phyloP scores from a whole-genome alignment of 495 filamentous ascomycete species.

The Amniculicola lignicola region DNA sequence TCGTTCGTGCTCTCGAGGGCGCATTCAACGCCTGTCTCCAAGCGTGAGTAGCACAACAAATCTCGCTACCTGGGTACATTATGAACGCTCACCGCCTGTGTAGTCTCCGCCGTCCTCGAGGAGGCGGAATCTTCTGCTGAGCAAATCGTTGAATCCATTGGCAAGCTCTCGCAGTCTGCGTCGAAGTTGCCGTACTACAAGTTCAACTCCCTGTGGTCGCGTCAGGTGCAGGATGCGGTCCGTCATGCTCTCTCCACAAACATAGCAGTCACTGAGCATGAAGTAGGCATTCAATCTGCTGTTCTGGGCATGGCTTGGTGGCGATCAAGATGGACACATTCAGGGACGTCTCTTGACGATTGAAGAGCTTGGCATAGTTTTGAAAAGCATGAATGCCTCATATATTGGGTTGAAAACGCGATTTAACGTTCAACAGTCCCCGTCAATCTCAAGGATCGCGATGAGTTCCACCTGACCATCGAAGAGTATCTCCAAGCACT shows the following conservation, averaged over 20 bases:
- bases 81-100: not conserved
- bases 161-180: conserved; percentile 63
- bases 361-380: conserved; percentile 75
- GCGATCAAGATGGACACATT: conserved; percentile 47
- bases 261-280: conserved; percentile 5
- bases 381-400: conserved; percentile 57
- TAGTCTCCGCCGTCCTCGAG: conserved; percentile 49
- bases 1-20: conserved; percentile 81
- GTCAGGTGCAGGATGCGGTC: conserved; percentile 79
- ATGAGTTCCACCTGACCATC: conserved; percentile 91
- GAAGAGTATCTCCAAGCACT: conserved; percentile 92
- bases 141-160: conserved; percentile 54
- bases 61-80: conserved; percentile 1
- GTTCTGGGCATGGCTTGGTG: conserved; percentile 74
- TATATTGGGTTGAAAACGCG: conserved; percentile 6
- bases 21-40: conserved; percentile 76
- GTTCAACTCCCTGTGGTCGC: conserved; percentile 80
- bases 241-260: conserved; percentile 6
- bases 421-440: conserved; percentile 60
- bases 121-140: conserved; percentile 56
- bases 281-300: conserved; percentile 58
- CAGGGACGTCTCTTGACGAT: conserved; percentile 73
- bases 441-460: conserved; percentile 83
- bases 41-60: conserved; percentile 56
- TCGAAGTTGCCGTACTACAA: conserved; percentile 93